phyloP scores from a whole-genome alignment of 2,329 filamentous ascomycete genomes.

The Cladosporium phlei region DNA sequence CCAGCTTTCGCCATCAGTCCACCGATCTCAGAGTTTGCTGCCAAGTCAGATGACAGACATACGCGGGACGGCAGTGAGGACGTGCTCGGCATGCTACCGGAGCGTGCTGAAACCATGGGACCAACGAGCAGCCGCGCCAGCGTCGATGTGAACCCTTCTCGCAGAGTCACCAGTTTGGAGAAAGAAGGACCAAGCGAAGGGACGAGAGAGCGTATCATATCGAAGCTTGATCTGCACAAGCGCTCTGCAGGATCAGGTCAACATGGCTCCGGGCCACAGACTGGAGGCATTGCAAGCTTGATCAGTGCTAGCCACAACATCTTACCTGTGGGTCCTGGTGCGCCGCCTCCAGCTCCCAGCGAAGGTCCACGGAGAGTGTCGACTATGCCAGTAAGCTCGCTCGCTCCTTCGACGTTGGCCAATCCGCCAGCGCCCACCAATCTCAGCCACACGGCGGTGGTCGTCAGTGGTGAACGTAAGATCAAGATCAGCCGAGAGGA shows the following conservation, averaged over 20 bases:
- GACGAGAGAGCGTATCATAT: conserved; percentile 79
- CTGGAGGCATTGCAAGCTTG: conserved; percentile 72
- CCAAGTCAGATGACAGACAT: conserved; percentile 67
- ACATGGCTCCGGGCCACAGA: conserved; percentile 35
- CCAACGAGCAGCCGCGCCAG: conserved; percentile 58
- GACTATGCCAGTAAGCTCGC: conserved; percentile 55
- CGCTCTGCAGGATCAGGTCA: conserved; percentile 56
- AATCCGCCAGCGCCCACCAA: conserved; percentile 79
- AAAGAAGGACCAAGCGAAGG: conserved; percentile 60
- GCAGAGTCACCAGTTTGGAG: conserved; percentile 46
- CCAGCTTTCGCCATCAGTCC: conserved; percentile 91
- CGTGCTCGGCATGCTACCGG: conserved; percentile 58
- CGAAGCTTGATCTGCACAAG: conserved; percentile 84
- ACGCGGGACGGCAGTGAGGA: conserved; percentile 53
- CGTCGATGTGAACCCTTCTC: conserved; percentile 59
- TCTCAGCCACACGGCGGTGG: conserved; percentile 78
- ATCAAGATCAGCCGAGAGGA: conserved; percentile 56
- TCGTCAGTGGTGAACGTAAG: conserved; percentile 71
- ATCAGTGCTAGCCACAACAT: conserved; percentile 80
- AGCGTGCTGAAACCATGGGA: conserved; percentile 31
- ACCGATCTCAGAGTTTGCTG: conserved; percentile 84
- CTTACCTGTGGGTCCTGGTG: conserved; percentile 58
- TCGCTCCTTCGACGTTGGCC: conserved; percentile 78
- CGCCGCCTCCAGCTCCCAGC: conserved; percentile 31
- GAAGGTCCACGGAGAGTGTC: conserved; percentile 22